Evolutionary conservation across 2,329 filamentous ascomycete genomes (phyloP).

Genomic region (Apiospora phragmitis): DNA sequence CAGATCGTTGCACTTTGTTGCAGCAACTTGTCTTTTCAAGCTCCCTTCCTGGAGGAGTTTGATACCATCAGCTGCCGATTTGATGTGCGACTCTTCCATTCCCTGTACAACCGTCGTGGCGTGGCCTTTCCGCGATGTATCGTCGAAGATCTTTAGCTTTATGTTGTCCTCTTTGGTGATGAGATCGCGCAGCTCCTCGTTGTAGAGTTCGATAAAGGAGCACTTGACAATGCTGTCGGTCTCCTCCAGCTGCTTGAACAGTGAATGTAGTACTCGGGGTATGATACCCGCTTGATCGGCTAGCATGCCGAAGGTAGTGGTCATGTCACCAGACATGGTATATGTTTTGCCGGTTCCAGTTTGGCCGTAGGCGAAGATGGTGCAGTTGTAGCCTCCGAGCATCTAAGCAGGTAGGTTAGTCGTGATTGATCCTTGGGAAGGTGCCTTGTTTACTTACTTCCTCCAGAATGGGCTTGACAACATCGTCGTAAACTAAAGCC

Average conservation of each 20-base stretch:
- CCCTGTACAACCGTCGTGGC: slow-evolving; percentile 88
- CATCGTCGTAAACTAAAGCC: slow-evolving; percentile 90
- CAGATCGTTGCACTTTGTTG: slow-evolving; percentile 99
- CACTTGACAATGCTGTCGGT: slow-evolving; percentile 90
- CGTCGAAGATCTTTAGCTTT: slow-evolving; percentile 96
- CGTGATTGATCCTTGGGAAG: background rate
- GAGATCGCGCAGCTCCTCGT: slow-evolving; percentile 91
- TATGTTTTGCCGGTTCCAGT: slow-evolving; percentile 99
- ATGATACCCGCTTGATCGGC: slow-evolving; percentile 95
- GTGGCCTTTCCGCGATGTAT: slow-evolving; percentile 82
- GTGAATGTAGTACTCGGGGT: slow-evolving; percentile 80
- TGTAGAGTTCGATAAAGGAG: slow-evolving; percentile 98
- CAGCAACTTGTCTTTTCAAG: slow-evolving; percentile 93
- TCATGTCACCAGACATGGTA: slow-evolving; percentile 99
- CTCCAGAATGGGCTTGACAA: slow-evolving; percentile 87
- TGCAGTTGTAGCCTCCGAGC: slow-evolving; percentile 93
- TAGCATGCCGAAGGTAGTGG: slow-evolving; percentile 77
- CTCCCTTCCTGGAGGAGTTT: slow-evolving; percentile 86
- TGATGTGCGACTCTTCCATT: slow-evolving; percentile 96
- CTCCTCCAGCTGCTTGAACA: slow-evolving; percentile 83
- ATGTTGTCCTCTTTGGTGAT: slow-evolving; percentile 77
- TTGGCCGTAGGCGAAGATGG: slow-evolving; percentile 97
- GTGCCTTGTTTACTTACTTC: slow-evolving; percentile 61
- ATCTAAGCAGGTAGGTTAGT: slow-evolving; percentile 57
- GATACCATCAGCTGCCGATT: slow-evolving; percentile 80